Base-by-base conservation (phyloP, 2,329 filamentous ascomycete genomes). In the Pseudogymnoascus pannorum region DNA sequence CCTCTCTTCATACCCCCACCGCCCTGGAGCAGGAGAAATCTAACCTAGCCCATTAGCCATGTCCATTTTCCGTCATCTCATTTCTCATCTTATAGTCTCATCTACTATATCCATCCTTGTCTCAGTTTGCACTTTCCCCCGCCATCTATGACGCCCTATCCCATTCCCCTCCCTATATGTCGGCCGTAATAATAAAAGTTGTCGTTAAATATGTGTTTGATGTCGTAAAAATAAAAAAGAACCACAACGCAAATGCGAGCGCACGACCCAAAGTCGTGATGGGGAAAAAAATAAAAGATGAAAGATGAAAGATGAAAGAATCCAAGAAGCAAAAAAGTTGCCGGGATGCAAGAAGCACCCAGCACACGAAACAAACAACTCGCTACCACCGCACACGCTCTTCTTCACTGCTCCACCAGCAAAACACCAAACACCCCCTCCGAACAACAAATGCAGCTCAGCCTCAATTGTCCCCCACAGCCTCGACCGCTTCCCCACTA, bases 141-240 rank as follows among this genome's bases (percentile, higher is more conserved):
- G 40, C 42, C 22, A 48, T 48, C 42, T 48, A 48, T 48, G 42
- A 48, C 42, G 42, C 42, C 42, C 22, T 22, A 48, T 48, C 42
- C 22, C 42, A 48, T 48, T 48, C 7, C 42, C 42, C 22, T 48
- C 42, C 42, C 42, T 48, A 48, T 48, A 48, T 48, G n/a, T 26
- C 42, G 42, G 42, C 42, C 42, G 42, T 48, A 40, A 40, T 40
- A 40, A n/a, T 35, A 14, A 48, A 48, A 26, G 9, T 8, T 48
- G 22, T 48, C 42, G 22, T 48, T 48, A 48, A 48, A n/a, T 26
- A 48, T 48, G 26, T 48, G 40, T 44, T 40, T 44, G 40, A 44
- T 44, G 42, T 48, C 22, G 42, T 14, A 26, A 26, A 48, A n/a
- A 48, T n/a, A 48, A n/a, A 6, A 42, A 24, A 12, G 11, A 14